Percentiles rank a stretch among this genome's conserved stretches.
Evolutionary conservation across 2,329 filamentous ascomycete species (phyloP).

Genomic region (Fusarium duplospermum): DNA sequence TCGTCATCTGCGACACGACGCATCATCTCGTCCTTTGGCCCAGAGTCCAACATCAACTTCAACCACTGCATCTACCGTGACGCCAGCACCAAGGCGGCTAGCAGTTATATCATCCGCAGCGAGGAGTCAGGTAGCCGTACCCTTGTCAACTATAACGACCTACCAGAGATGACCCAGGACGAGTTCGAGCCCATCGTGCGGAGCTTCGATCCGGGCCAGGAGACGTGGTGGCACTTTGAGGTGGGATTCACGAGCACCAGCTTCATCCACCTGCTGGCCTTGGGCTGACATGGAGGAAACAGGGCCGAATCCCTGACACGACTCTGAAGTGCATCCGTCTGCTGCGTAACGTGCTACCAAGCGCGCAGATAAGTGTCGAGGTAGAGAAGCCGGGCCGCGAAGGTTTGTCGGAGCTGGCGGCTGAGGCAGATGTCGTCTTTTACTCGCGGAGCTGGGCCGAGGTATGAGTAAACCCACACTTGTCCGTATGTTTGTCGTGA

Average conservation of each 20-base stretch:
- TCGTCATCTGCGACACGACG: constrained; percentile 62
- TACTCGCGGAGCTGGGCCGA: constrained; percentile 79
- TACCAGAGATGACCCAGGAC: constrained; percentile 73
- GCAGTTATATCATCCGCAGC: constrained; percentile 77
- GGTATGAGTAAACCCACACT: constrained; percentile 54
- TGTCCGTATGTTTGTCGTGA: constrained; percentile 4
- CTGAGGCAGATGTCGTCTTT: constrained; percentile 76
- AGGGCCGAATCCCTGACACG: constrained; percentile 74
- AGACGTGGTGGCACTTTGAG: constrained; percentile 79
- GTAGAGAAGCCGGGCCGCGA: constrained; percentile 75
- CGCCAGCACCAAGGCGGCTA: constrained; percentile 67
- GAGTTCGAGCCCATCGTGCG: constrained; percentile 67
- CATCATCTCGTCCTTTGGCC: constrained; percentile 66
- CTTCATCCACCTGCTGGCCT: not conserved
- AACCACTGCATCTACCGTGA: constrained; percentile 70
- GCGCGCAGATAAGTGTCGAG: constrained; percentile 73
- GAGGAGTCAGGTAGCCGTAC: constrained; percentile 70
- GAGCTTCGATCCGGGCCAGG: constrained; percentile 49
- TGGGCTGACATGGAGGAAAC: constrained; percentile 32
- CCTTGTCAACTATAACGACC: constrained; percentile 75
- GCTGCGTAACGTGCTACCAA: constrained; percentile 60
- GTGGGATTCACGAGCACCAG: constrained; percentile 51
- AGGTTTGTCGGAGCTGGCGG: constrained; percentile 69
- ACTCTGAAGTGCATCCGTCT: constrained; percentile 69
- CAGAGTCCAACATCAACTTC: constrained; percentile 58